A percentile compares a stretch with the other conserved stretches of the same genome.
Conservation (phyloP, 225 moss, liverwort and hornwort species). For the Antitrichia curtipendula region DNA sequence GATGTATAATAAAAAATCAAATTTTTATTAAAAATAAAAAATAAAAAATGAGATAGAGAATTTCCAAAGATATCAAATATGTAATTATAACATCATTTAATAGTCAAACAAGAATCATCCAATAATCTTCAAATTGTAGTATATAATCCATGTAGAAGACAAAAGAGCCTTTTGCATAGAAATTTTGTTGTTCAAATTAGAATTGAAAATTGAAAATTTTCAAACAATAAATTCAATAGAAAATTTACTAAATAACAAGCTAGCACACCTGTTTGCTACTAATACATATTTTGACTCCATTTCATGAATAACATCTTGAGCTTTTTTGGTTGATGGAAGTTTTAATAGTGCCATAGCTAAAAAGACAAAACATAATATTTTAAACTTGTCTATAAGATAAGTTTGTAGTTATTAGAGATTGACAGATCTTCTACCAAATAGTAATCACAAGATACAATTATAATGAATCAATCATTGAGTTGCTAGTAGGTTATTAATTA, state of each 20-base stretch:
- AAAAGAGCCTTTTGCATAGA: neutral
- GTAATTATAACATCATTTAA: neutral
- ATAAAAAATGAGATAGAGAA: no score
- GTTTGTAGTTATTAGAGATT: neutral
- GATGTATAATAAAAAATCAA: neutral
- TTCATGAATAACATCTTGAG: neutral
- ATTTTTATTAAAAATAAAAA: neutral
- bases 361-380: neutral
- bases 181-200: neutral
- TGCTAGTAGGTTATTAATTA: neutral
- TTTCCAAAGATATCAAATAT: no score
- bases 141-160: neutral
- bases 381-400: neutral
- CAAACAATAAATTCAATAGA: neutral
- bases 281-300: neutral
- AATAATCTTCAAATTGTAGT: neutral
- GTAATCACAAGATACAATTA: neutral
- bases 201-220: neutral
- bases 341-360: slow-evolving; percentile 29
- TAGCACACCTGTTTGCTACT: slow-evolving; percentile 17
- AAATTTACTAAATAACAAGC: neutral
- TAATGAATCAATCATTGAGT: neutral
- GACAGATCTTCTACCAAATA: neutral
- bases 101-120: neutral
- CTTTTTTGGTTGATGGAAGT: neutral